phyloP scores from a whole-genome alignment of 2,329 filamentous ascomycete genomes.

The Chaetomium strumarium region DNA sequence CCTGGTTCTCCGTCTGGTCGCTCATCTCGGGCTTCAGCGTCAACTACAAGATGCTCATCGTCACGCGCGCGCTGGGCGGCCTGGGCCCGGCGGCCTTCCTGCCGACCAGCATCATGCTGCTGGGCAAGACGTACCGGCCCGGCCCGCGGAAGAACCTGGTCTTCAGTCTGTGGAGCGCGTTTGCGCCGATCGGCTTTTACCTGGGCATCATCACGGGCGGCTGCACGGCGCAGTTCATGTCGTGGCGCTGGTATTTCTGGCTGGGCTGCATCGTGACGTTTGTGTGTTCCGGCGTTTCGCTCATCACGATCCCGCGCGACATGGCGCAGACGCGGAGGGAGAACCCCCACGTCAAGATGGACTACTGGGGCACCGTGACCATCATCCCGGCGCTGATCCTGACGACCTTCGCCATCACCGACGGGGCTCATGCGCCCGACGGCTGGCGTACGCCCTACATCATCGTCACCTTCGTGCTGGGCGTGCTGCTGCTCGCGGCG shows the following conservation, averaged over 20 bases:
- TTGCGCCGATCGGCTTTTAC: slow-evolving; percentile 54
- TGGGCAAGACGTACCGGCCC: slow-evolving; percentile 63
- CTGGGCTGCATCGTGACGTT: slow-evolving; percentile 46
- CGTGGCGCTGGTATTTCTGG: slow-evolving; percentile 67
- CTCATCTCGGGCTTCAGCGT: slow-evolving; percentile 64
- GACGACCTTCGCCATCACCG: slow-evolving; percentile 69
- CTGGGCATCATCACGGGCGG: slow-evolving; percentile 63
- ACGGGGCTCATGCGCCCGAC: slow-evolving; percentile 60
- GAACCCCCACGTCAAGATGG: slow-evolving; percentile 46
- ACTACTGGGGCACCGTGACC: slow-evolving; percentile 58
- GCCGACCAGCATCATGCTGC: slow-evolving; percentile 61
- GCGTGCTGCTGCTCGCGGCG: slow-evolving; percentile 50
- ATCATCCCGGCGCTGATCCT: slow-evolving; percentile 62
- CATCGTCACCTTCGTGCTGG: slow-evolving; percentile 57
- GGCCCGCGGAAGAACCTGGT: slow-evolving; percentile 67
- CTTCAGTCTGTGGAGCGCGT: slow-evolving; percentile 53
- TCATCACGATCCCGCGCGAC: slow-evolving; percentile 36
- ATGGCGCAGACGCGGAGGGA: slow-evolving; percentile 24
- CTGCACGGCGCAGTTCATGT: slow-evolving; percentile 51
- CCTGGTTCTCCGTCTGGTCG: slow-evolving; percentile 64
- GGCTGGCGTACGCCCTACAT: slow-evolving; percentile 73
- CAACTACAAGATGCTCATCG: slow-evolving; percentile 63
- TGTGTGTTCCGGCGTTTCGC: slow-evolving; percentile 41
- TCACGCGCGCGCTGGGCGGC: slow-evolving; percentile 69
- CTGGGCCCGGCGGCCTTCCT: slow-evolving; percentile 67